Evolutionary conservation across 2,329 filamentous ascomycete genomes (phyloP).

Genomic region (Colletotrichum sp.): DNA sequence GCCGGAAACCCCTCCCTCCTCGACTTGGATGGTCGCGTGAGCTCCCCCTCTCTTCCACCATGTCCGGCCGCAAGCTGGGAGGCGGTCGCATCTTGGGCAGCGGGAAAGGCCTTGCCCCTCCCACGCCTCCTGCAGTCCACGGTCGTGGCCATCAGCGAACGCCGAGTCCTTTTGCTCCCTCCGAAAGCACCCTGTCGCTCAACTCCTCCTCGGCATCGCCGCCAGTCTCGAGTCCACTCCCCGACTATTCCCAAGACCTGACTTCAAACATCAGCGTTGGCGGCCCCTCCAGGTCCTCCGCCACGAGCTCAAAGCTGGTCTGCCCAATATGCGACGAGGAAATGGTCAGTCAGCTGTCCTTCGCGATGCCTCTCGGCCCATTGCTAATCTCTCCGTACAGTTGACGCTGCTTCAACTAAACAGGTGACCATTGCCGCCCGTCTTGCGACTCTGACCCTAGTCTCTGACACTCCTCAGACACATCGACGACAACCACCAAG

Average conservation of each 20-base stretch:
- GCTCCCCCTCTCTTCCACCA: conserved; percentile 41
- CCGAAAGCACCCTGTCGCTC: conserved; percentile 78
- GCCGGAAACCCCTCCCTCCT: background rate
- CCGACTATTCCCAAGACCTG: conserved; percentile 78
- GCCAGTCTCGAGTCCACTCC: conserved; percentile 63
- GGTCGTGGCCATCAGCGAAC: conserved; percentile 41
- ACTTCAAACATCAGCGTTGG: conserved; percentile 78
- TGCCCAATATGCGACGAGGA: conserved; percentile 99
- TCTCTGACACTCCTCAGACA: conserved; percentile 40
- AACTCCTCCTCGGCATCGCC: conserved; percentile 75
- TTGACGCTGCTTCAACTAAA: conserved; percentile 93
- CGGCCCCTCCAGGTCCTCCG: conserved; percentile 56
- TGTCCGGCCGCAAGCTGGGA: conserved; percentile 87
- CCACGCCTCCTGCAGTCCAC: conserved; percentile 42
- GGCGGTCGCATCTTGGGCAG: conserved; percentile 91
- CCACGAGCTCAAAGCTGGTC: conserved; percentile 72
- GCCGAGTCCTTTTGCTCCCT: conserved; percentile 57
- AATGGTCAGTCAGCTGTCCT: conserved; percentile 68
- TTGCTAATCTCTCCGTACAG: conserved; percentile 48
- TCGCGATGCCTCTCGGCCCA: background rate
- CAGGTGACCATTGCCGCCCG: conserved; percentile 47
- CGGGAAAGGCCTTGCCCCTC: conserved; percentile 80
- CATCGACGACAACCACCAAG: conserved; percentile 88
- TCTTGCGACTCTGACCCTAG: conserved; percentile 1
- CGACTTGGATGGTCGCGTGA: conserved; percentile 18